Conservation (phyloP, 1,139 yeast genomes). For the Taphrina flavorubra region DNA sequence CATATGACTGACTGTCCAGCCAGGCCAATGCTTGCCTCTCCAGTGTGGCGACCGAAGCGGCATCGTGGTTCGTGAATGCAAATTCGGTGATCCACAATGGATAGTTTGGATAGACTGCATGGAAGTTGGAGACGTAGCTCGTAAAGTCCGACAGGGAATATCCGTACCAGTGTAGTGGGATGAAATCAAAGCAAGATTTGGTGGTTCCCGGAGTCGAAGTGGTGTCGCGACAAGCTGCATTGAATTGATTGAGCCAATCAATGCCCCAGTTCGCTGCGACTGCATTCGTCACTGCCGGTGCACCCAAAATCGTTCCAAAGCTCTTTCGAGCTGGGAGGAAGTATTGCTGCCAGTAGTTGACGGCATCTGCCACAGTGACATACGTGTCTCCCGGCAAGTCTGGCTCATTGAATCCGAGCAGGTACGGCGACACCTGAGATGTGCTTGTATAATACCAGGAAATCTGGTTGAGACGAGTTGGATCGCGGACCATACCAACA, state of each 20-base stretch:
- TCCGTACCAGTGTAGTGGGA: constrained; percentile 41
- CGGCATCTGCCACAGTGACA: constrained; percentile 36
- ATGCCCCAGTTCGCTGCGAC: constrained; percentile 33
- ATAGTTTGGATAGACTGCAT: constrained; percentile 24
- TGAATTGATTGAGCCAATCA: constrained; percentile 40
- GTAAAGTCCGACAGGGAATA: constrained; percentile 20
- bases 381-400: constrained; percentile 37
- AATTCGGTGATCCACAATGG: constrained; percentile 40
- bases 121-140: constrained; percentile 25
- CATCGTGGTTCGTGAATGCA: constrained; percentile 33
- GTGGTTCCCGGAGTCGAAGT: constrained; percentile 13
- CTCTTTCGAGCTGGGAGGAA: constrained; percentile 34
- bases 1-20: constrained; percentile 39
- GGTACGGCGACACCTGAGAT: constrained; percentile 6
- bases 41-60: constrained; percentile 10
- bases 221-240: constrained; percentile 32
- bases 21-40: constrained; percentile 29
- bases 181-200: constrained; percentile 22
- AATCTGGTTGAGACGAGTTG: constrained; percentile 18
- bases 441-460: constrained; percentile 30
- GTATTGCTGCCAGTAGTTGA: constrained; percentile 27
- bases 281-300: constrained; percentile 39
- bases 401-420: constrained; percentile 43
- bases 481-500: constrained; percentile 22
- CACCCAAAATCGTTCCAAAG: constrained; percentile 36